Evolutionary conservation across 805 yeast genomes (phyloP).

Genomic region (Helenozyma rhizophorensis): DNA sequence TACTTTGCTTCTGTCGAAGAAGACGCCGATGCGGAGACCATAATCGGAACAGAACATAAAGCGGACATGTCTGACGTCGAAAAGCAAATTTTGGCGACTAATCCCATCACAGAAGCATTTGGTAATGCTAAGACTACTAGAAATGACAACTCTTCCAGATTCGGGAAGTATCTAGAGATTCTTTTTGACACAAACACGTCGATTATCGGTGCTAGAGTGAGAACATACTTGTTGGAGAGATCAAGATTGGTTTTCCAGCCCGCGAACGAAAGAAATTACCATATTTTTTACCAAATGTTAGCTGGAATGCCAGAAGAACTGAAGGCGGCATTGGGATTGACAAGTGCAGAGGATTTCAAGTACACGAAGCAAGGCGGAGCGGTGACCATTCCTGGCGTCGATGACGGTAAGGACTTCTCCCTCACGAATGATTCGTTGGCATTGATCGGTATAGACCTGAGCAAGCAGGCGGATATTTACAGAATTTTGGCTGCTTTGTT

Average conservation of each 20-base stretch:
- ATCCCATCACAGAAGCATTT: constrained; percentile 96
- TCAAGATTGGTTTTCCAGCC: constrained; percentile 95
- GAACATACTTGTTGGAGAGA: constrained; percentile 90
- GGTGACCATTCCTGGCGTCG: constrained; percentile 65
- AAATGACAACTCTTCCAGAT: constrained; percentile 95
- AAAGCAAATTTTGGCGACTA: constrained; percentile 91
- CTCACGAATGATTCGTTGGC: constrained; percentile 73
- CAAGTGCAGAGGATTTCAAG: constrained; percentile 62
- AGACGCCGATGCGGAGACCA: constrained; percentile 29
- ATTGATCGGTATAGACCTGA: constrained; percentile 67
- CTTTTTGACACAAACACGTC: constrained; percentile 69
- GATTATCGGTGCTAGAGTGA: constrained; percentile 90
- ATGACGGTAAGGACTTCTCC: constrained; percentile 74
- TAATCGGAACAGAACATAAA: constrained; percentile 33
- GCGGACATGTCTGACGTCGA: constrained; percentile 85
- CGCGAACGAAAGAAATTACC: constrained; percentile 84
- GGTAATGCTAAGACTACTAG: constrained; percentile 98
- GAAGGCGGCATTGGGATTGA: constrained; percentile 56
- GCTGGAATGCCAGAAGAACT: constrained; percentile 62
- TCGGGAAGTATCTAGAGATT: constrained; percentile 93
- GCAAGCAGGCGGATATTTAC: constrained; percentile 65
- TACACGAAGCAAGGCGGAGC: constrained; percentile 90
- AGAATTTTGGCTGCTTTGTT: constrained; percentile 80
- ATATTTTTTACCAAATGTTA: constrained; percentile 85
- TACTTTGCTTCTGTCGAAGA: constrained; percentile 92